phyloP scores from a whole-genome alignment of 495 filamentous ascomycete species.

The Penicillium steckii region DNA sequence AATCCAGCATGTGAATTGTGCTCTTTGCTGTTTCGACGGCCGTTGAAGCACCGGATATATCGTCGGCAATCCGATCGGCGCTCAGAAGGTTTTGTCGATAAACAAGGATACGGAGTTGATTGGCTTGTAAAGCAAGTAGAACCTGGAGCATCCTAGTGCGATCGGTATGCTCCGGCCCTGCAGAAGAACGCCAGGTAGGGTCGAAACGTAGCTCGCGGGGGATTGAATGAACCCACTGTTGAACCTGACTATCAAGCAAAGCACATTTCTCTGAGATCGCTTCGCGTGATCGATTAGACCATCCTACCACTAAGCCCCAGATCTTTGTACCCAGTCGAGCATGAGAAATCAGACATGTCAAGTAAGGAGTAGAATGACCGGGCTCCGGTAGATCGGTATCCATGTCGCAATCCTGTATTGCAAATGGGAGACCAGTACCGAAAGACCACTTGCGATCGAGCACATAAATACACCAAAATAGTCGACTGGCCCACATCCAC shows the following conservation, averaged over 20 bases:
- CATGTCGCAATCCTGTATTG: slow-evolving; percentile 77
- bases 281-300: slow-evolving; percentile 43
- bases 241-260: slow-evolving; percentile 69
- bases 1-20: slow-evolving; percentile 71
- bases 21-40: slow-evolving; percentile 76
- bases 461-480: slow-evolving; percentile 84
- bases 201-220: slow-evolving; percentile 57
- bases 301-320: slow-evolving; percentile 59
- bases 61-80: slow-evolving; percentile 65
- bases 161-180: slow-evolving; percentile 31
- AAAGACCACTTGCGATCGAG: slow-evolving; percentile 81
- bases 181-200: slow-evolving; percentile 28
- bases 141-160: slow-evolving; percentile 44
- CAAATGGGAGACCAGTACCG: slow-evolving; percentile 75
- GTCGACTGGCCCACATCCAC: slow-evolving; percentile 59
- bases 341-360: slow-evolving; percentile 62
- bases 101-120: slow-evolving; percentile 78
- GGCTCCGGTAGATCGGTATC: slow-evolving; percentile 73
- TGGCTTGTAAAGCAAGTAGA: slow-evolving; percentile 65
- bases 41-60: slow-evolving; percentile 59
- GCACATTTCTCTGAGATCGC: slow-evolving; percentile 61
- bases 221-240: slow-evolving; percentile 70
- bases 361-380: slow-evolving; percentile 35
- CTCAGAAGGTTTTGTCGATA: slow-evolving; percentile 76
- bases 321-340: slow-evolving; percentile 73